Base-by-base conservation (phyloP, 164 flowering plant species). In the Malania oleifera region DNA sequence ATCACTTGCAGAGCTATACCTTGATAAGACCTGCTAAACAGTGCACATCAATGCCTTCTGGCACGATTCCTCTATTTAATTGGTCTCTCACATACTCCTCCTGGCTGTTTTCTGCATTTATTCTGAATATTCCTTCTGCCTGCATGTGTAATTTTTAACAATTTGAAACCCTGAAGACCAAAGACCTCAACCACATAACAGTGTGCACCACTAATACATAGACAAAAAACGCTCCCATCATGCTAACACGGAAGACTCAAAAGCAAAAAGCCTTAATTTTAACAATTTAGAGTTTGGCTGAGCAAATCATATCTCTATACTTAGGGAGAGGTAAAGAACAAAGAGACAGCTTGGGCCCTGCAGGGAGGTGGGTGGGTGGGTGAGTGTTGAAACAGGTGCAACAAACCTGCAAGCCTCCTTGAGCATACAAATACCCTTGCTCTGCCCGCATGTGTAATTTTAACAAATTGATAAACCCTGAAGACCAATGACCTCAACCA, bases 121-220 rank as follows among this genome's bases (percentile, higher is more conserved):
- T 81, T 65, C 89, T 81, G 67, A 83, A 81, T 48, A 82, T 78
- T 13, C 87, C 85, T 70, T 82, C 85, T 22, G 83, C 84, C 89
- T 84, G 78, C 66, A 73, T 37, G 34, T 19, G 43, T 6, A 23
- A 59, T 52, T 27, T n/a, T 46, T 5, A 24, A 19, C 2, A 48
- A 26, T 31, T 24, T 55, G 17, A 52, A 34, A 31, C 10, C 18
- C 14, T 14, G 35, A 20, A 22, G 26, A 5, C 46, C 14, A 49
- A 51, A 15, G 31, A 55, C 47, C 26, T n/a, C 13, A 46, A 46
- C 24, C 43, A 27, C 23, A 38, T 29, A 37, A 44, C 27, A 41
- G 3, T 46, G 14, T 46, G 26, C 50, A 46, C 20, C 26, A 22
- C 7, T 12, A 23, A 20, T 31, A 9, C 9, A 4, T 31, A 31